Conservation (phyloP, 129 eudicot species). For the Pittosporum tobira region DNA sequence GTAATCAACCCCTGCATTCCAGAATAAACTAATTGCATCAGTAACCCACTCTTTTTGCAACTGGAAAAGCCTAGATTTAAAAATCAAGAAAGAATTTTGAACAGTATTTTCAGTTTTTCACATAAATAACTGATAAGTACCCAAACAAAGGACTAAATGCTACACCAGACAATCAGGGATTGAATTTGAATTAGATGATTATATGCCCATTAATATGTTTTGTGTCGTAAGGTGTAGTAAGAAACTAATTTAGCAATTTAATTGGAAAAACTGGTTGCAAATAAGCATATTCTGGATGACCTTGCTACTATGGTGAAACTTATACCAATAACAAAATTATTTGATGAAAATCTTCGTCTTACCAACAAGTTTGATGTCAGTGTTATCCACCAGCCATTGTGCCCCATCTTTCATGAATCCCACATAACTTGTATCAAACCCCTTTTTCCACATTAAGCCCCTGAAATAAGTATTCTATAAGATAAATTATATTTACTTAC, state of each 20-base stretch:
- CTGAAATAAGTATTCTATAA: conserved; percentile 37
- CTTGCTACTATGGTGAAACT: not conserved
- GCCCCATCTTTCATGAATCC: conserved; percentile 76
- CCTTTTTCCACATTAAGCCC: conserved; percentile 54
- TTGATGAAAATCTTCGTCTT: conserved; percentile 5
- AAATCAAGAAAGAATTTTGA: not conserved
- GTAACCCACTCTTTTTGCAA: not conserved
- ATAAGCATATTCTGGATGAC: not conserved
- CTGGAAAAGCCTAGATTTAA: not conserved
- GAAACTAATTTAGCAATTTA: not conserved
- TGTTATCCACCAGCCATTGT: conserved; percentile 61
- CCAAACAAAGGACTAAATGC: too few relatives aligned
- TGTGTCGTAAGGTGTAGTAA: too few relatives aligned
- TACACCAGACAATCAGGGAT: too few relatives aligned
- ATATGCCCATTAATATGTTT: too few relatives aligned
- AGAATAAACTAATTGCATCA: conserved; percentile 12
- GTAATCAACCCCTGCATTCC: conserved; percentile 68
- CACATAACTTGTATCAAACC: conserved; percentile 52
- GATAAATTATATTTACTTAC: too few relatives aligned
- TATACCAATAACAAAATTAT: too few relatives aligned
- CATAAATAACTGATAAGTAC: not conserved
- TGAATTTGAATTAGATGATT: too few relatives aligned
- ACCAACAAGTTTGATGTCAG: conserved; percentile 73
- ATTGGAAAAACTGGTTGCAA: too few relatives aligned
- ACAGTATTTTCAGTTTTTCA: too few relatives aligned